Base-by-base conservation (phyloP, 148 eudicot species). In the Fagopyrum homotropicum region DNA sequence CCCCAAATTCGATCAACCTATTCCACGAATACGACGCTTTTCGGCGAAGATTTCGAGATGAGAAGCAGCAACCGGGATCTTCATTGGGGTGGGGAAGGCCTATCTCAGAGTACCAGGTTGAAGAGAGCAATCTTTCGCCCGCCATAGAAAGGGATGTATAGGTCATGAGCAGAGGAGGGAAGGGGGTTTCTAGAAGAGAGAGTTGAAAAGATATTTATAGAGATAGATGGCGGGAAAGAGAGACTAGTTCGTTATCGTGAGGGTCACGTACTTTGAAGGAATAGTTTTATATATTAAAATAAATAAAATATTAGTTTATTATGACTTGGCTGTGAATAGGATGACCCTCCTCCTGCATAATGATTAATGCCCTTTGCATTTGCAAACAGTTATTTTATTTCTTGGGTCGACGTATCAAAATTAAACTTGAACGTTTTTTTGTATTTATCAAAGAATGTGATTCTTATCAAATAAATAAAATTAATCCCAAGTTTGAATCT, bases 1-100 rank as follows among this genome's bases (percentile, higher is more conserved):
- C 30, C 15, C 29, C 63, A 7, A 55, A 74, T 40, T 56, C 76
- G 15, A 66, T 49, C 48, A 85, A 75, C 80, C 85, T 75, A 19
- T 55, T 80, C 82, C 84, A 88, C 4, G 48, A 74, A 57, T 43
- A n/a, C 50, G 69, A 44, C 16, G 63, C 46, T 45, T 43, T 74
- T 30, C 44, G 49, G 35, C 66, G 26, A 5, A 74, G 66, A 45
- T 74, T 74, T 3, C 50, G 68, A 56, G 63, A 7, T 2, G 76
- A 74, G 76, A 60, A 74, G 17, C 54, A 35, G 70, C 35, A 12
- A 4, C 70, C 70, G 70, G 70, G 46, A 11, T 66, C 45, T 72
- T 68, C 26, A 78, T 40, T 40, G 70, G 74, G 72, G 75, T 44
- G 7, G 7, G 48, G 70, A 59, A 75, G 45, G 54, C 47, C 77